Evolutionary conservation across 768 basidiomycete genomes (phyloP), one percentile per base, ranked within the genome.

Genomic region (Trametes punicea): DNA sequence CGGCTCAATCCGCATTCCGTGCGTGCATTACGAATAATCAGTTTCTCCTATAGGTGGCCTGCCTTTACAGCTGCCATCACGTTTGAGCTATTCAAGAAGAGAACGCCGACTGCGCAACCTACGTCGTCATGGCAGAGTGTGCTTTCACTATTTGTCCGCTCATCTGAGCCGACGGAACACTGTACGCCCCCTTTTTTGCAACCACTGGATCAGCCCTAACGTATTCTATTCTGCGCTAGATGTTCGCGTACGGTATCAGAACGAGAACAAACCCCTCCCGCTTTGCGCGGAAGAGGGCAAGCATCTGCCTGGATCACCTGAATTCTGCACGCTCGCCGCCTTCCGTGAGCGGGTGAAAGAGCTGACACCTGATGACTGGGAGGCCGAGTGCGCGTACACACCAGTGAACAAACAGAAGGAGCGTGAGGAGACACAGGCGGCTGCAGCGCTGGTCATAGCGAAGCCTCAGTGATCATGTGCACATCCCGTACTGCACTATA

Each of bases 211-310:
- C 4, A 27, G 42, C 45, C 46, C 18, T 18, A 8, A 3, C n/a
- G 25, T 39, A 6, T 29, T 4, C 5, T 11, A 11, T 9, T 42
- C 8, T 42, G 15, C 16, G 6, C 23, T 31, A 70, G 69, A 68
- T 45, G 74, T 91, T 42, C 81, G 89, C n/a, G 82, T 88, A 79
- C 80, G 88, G 23, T 88, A 90, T 64, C 84, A 88, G 70, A 88
- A 88, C 71, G 75, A 76, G 55, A 80, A 79, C 62, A 69, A 90
- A 71, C 46, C 72, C 2, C 72, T 90, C 5, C 88, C 89, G 0
- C 55, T 82, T 13, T 91, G 89, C 60, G 81, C 83, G 1, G 78
- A 77, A 6, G 73, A 79, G 42, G 86, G 85, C 4, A 79, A 87
- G 51, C 89, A 91, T 63, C 71, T 88, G 6, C 73, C 80, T 3